phyloP scores from a whole-genome alignment of 768 basidiomycete genomes.

The Coprinellus micaceus region DNA sequence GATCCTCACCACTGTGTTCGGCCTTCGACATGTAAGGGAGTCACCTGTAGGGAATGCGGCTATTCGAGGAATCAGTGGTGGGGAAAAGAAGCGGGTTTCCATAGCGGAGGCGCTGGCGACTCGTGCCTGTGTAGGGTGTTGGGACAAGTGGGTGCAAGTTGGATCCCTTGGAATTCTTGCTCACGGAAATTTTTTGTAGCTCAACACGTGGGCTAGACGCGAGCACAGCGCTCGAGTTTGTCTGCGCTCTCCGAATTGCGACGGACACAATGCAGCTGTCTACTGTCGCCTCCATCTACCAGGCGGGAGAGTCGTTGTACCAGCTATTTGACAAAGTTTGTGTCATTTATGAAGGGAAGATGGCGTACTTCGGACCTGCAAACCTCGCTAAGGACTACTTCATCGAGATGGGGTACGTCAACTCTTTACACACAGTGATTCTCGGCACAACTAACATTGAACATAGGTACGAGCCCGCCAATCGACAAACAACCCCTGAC shows the following conservation, averaged over 20 bases:
- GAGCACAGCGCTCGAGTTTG: constrained; percentile 71
- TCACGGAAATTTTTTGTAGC: too few species aligned
- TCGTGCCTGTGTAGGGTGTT: constrained; percentile 53
- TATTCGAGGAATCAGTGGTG: constrained; percentile 69
- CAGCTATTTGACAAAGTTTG: constrained; percentile 76
- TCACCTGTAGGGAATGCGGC: constrained; percentile 77
- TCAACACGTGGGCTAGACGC: constrained; percentile 64
- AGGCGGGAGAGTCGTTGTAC: constrained; percentile 70
- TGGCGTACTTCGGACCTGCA: constrained; percentile 73
- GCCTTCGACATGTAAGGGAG: constrained; percentile 65
- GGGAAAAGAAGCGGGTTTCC: constrained; percentile 78
- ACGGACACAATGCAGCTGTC: constrained; percentile 54
- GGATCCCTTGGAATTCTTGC: background rate
- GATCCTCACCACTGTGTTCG: constrained; percentile 65
- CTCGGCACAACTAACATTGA: background rate
- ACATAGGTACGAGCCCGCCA: constrained; percentile 50
- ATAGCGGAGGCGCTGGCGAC: constrained; percentile 65
- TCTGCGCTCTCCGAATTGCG: constrained; percentile 57
- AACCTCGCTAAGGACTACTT: constrained; percentile 67
- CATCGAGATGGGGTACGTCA: constrained; percentile 22
- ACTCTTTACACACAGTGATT: background rate
- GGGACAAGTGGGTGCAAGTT: constrained; percentile 54
- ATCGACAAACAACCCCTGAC: constrained; percentile 63
- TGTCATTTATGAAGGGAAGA: constrained; percentile 68
- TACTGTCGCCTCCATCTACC: constrained; percentile 79